phyloP scores from a whole-genome alignment of 2,329 filamentous ascomycete species.

The Hymenoscyphus infarciens region DNA sequence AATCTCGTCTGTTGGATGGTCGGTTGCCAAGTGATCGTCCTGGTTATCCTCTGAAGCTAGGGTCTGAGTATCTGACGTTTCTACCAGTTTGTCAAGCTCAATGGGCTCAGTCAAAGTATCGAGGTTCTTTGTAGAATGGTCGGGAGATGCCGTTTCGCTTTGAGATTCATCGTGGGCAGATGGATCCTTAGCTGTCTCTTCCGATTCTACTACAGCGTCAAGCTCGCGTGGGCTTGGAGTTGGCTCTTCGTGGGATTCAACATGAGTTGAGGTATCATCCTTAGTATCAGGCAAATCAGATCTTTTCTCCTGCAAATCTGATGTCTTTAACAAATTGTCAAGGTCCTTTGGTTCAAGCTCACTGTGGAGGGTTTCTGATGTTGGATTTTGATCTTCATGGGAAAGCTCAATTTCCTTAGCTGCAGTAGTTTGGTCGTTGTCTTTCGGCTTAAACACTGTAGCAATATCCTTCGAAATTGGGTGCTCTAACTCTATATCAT shows the following conservation, averaged over 20 bases:
- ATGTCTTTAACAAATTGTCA: background rate
- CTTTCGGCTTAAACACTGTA: background rate
- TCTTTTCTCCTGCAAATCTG: background rate
- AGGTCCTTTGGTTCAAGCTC: background rate
- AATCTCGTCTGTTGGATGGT: background rate
- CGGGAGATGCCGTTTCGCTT: background rate
- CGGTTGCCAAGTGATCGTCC: background rate
- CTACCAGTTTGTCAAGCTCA: too few species aligned
- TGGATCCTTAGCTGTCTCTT: background rate
- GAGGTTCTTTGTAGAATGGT: background rate
- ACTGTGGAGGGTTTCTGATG: background rate
- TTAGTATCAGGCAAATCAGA: background rate
- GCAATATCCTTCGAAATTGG: background rate
- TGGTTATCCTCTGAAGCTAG: background rate
- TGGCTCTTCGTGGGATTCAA: background rate
- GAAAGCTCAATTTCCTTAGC: background rate
- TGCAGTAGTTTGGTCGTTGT: background rate
- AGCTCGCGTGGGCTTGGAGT: background rate
- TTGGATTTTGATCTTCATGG: background rate
- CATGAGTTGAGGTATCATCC: background rate
- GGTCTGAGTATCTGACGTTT: too few species aligned
- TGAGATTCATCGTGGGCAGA: background rate
- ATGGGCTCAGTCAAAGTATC: background rate
- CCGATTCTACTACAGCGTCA: background rate
- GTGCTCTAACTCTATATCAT: background rate